Evolutionary conservation across 2,329 filamentous ascomycete genomes (phyloP), one percentile per base, ranked within the genome.

Genomic region (Fusarium sp.): DNA sequence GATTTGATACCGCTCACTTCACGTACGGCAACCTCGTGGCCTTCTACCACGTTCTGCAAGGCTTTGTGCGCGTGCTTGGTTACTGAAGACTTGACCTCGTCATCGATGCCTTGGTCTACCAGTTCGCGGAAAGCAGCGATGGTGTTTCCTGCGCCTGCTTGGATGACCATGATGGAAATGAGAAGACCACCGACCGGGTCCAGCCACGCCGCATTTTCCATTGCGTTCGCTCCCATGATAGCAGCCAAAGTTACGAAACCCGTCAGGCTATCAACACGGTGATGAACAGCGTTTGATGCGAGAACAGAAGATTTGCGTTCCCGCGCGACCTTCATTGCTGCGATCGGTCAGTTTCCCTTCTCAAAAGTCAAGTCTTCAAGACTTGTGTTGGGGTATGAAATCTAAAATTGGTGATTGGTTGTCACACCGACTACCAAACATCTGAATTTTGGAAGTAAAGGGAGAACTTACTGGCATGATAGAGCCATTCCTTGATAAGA

Each of bases 281-380:
- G 96, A 81, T 99, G 96, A 70, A 98, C 87, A 61, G 96, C 95
- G 76, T 99, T 99, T 60, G 94, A 97, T 39, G 95, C 94, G 23
- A 99, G 88, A 62, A 99, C 94, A 8, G 94, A 96, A 14, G 95
- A 98, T 77, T 97, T 97, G 78, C 95, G 92, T 80, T 97, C 93
- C 73, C 89, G 89, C 45, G 96, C 96, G 63, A 99, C 89, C 82
- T 97, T 98, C 90, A 98, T 96, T 51, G 93, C 93, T 96, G 69
- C 35, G 64, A 74, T 79, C 67, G 57, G 80, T 74, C 60, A 68
- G 25, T 54, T 39, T 19, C 17, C 17, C 33, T 57, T 39, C 27
- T 45, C 25, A 7, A 9, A 10, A 10, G 17, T 37, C 35, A n/a
- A n/a, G 17, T 37, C 35, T 20, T 13, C 40, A 19, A 27, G 8